Base-by-base conservation (phyloP, 257 asterid genomes). In the Salvia rosmarinus region DNA sequence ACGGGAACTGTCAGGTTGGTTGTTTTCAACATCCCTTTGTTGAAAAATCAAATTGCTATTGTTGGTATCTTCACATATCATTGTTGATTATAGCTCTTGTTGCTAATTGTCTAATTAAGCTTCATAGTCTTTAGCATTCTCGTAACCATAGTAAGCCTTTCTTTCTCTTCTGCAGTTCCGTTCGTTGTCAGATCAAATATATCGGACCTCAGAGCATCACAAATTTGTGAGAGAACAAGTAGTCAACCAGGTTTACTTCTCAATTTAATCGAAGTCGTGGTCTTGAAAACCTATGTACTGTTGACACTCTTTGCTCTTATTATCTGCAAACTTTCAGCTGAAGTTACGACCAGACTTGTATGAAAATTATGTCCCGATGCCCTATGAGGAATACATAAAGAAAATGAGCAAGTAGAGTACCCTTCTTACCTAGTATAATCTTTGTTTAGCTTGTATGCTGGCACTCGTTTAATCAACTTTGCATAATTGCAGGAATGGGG, bases 1-100 rank as follows among this genome's bases (percentile, higher is more conserved):
- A 91, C 74, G 98, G 98, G 61, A 91, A 91, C 74, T 91, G 98
- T 65, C 98, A 92, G 98, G 98, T 92, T 70, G 55, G 88, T 77
- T 67, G 46, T 50, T 44, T 63, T 65, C n/a, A 16, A 35, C 65
- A 57, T 66, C 42, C 49, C 42, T 2, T 39, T 39, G 8, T 39
- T 3, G 8, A 1, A 32, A 32, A 32, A 32, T 32, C 37, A 32
- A 32, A 32, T 32, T 32, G 5, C 6, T 32, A 5, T 32, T 32
- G 2, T 3, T 32, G 37, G 37, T 32, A 32, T 32, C 37, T 32
- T 32, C 37, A 32, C 37, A 32, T 32, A 32, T 32, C 6, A 32
- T 32, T 1, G 6, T 32, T 32, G 37, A 32, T 32, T 32, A 32
- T 32, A 12, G 25, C 20, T 25, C 3, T n/a, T 65, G 43, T 14